These are phyloP conservation scores for Daedaleopsis nitida DNA, from an alignment of 768 basidiomycete species.

Conservation along the genomic window DNA sequence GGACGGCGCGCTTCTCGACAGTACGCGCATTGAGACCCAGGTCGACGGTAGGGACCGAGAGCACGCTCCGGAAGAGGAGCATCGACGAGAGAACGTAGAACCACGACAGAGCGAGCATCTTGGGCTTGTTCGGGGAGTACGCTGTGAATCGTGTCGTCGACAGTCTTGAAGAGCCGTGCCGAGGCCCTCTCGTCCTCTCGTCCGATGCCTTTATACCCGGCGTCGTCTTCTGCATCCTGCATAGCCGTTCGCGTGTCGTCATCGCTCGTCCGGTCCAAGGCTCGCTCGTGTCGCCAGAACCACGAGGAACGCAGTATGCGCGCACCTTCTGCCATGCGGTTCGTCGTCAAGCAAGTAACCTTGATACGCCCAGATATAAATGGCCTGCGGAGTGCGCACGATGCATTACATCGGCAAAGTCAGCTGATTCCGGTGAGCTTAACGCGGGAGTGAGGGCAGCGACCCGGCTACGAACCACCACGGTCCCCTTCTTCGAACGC, in stretches of 20 bases:
- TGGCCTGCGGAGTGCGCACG: too few relatives aligned
- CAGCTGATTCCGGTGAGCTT: too few relatives aligned
- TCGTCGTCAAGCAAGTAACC: neutral
- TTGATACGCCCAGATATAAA: neutral
- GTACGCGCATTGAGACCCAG: conserved; percentile 12
- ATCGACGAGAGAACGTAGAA: conserved; percentile 17
- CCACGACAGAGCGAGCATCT: conserved; percentile 17
- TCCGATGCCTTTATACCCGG: conserved; percentile 1
- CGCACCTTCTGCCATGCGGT: neutral
- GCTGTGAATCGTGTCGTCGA: conserved; percentile 2
- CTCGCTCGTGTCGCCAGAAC: too few relatives aligned
- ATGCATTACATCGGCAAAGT: neutral
- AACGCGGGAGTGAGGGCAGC: too few relatives aligned
- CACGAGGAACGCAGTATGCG: neutral
- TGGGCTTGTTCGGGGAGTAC: conserved; percentile 7
- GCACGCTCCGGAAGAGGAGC: conserved; percentile 13
- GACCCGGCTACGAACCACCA: too few relatives aligned
- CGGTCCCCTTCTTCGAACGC: too few relatives aligned
- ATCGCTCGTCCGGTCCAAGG: too few relatives aligned
- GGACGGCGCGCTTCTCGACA: conserved; percentile 31
- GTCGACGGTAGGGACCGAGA: conserved; percentile 14
- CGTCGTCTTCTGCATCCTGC: neutral
- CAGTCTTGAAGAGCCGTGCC: conserved; percentile 4
- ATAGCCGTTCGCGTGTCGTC: too few relatives aligned
- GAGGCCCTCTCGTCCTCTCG: neutral